Evolutionary conservation across 2,329 filamentous ascomycete genomes (phyloP), one percentile per base, ranked within the genome.

Genomic region (Aureobasidium pullulans): DNA sequence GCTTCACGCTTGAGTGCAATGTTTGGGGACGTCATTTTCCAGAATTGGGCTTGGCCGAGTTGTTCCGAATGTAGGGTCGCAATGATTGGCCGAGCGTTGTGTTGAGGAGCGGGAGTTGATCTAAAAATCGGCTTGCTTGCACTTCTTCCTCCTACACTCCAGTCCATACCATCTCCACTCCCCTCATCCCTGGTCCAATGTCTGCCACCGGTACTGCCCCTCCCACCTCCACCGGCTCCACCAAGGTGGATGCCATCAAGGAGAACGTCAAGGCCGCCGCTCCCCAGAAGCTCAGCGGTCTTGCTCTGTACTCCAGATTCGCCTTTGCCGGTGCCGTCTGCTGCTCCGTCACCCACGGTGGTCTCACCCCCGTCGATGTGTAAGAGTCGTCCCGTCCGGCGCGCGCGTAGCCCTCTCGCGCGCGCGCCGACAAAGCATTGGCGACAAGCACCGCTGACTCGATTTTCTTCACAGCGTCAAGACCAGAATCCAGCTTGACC

Each of bases 301-400:
- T 91, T 67, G 80, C 76, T 62, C 89, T 99, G 70, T 97, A 97
- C 87, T 89, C 90, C 71, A 86, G 90, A 79, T 96, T 96, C 81
- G 93, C 94, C 79, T 88, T 99, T 71, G 92, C 94, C 71, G 94
- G 94, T 80, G 94, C 94, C 70, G 81, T 97, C 82, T 96, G 94
- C 87, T 99, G 94, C 80, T 94, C 92, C 70, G 81, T 97, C 80
- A 99, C 94, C 74, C 94, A 99, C 85, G 94, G 93, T 78, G 88
- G 84, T 73, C 86, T 97, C 71, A 99, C 94, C 69, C 94, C 94
- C 73, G 91, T 99, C 77, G 94, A 99, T 89, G 94, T 99, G 93
- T 97, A 94, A 78, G 93, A 89, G 16, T n/a, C n/a, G 4, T 13
- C 6, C 16, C 50, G 19, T 40, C 16, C 10, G 16, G 6, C 37